Evolutionary conservation across 257 asterid species (phyloP).

Genomic region (Solanum appendiculatum): DNA sequence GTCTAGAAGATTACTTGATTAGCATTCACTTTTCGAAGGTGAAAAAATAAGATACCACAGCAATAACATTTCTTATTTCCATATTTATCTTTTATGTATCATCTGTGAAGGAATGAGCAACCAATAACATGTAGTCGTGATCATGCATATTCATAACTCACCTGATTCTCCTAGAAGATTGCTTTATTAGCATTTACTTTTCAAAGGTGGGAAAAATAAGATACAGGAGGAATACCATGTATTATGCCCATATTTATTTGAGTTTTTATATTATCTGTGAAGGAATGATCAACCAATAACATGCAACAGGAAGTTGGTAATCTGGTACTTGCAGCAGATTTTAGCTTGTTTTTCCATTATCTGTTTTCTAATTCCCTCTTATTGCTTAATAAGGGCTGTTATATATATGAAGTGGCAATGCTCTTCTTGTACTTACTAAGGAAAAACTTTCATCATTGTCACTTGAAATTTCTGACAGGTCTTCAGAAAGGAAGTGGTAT

Average conservation of each 20-base stretch:
- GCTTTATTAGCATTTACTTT: neutral
- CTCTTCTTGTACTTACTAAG: neutral
- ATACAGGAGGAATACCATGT: neutral
- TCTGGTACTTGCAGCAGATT: neutral
- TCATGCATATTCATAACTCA: neutral
- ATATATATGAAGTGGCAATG: neutral
- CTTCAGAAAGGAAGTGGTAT: constrained; percentile 30
- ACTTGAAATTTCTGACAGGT: constrained; percentile 15
- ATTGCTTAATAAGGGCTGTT: neutral
- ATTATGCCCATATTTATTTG: neutral
- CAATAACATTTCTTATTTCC: neutral
- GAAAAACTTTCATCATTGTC: neutral
- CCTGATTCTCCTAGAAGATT: neutral
- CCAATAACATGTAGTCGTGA: neutral
- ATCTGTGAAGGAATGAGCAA: neutral
- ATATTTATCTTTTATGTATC: neutral
- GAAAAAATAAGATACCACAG: neutral
- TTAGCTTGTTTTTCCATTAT: neutral
- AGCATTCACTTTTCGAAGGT: neutral
- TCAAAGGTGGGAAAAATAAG: neutral
- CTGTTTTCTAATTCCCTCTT: neutral
- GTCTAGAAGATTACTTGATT: neutral
- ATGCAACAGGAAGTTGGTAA: neutral
- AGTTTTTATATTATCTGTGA: neutral
- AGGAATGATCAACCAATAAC: neutral